Evolutionary conservation across 257 asterid genomes (phyloP).

Genomic region (Thymus mandschuricus): DNA sequence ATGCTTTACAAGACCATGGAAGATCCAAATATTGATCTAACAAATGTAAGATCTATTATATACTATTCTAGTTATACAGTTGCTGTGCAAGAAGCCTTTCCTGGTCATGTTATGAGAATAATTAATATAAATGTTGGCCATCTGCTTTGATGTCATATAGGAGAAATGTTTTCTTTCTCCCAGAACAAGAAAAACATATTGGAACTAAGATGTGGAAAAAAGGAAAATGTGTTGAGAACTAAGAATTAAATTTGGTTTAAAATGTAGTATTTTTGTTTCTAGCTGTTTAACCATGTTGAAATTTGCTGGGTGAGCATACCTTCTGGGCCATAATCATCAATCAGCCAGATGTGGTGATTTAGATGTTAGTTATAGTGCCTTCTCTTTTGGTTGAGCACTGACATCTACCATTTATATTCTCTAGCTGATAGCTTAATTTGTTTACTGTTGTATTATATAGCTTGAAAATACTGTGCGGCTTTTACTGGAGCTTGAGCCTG

Average conservation of each 20-base stretch:
- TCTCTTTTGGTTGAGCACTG: slow-evolving; percentile 15
- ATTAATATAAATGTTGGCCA: slow-evolving; percentile 16
- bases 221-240: neutral
- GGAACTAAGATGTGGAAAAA: neutral
- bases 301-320: neutral
- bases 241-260: neutral
- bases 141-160: slow-evolving; percentile 17
- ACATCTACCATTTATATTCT: slow-evolving; percentile 15
- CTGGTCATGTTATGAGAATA: slow-evolving; percentile 22
- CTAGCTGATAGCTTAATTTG: slow-evolving; percentile 29
- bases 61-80: slow-evolving; percentile 17
- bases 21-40: slow-evolving; percentile 87
- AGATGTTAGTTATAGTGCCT: slow-evolving; percentile 13
- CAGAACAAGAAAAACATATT: neutral
- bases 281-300: slow-evolving; percentile 7
- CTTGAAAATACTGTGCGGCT: slow-evolving; percentile 96
- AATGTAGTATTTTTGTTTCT: neutral
- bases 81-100: slow-evolving; percentile 24
- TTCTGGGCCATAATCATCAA: neutral
- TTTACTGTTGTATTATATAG: slow-evolving; percentile 60
- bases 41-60: slow-evolving; percentile 62
- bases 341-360: neutral
- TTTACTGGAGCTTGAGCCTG: slow-evolving; percentile 95
- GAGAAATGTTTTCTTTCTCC: neutral
- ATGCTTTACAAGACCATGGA: slow-evolving; percentile 96